phyloP scores from a whole-genome alignment of 495 filamentous ascomycete genomes.

The Pseudevernia furfuracea region DNA sequence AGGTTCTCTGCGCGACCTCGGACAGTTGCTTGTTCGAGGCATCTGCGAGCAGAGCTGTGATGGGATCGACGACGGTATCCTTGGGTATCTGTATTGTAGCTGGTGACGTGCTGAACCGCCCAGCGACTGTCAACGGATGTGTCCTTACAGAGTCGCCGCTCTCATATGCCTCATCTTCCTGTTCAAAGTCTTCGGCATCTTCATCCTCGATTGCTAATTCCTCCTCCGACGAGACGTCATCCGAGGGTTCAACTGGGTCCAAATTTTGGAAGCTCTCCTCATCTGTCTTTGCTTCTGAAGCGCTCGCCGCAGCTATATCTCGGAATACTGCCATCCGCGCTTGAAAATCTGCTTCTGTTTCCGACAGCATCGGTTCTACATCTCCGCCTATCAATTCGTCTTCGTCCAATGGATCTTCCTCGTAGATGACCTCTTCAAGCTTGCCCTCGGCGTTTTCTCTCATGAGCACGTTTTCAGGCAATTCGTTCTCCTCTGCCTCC shows the following conservation, averaged over 20 bases:
- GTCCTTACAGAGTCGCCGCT: constrained; percentile 37
- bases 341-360: constrained; percentile 14
- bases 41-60: constrained; percentile 55
- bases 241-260: not conserved
- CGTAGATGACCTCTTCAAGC: constrained; percentile 48
- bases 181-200: constrained; percentile 41
- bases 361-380: constrained; percentile 15
- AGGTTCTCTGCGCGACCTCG: constrained; percentile 56
- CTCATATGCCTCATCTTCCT: constrained; percentile 25
- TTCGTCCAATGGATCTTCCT: constrained; percentile 29
- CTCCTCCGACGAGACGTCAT: not conserved
- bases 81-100: constrained; percentile 64
- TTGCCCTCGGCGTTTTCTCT: constrained; percentile 53
- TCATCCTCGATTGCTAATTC: constrained; percentile 42
- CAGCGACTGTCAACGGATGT: constrained; percentile 59
- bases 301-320: constrained; percentile 42
- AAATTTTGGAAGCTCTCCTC: not conserved
- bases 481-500: constrained; percentile 32
- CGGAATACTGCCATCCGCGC: constrained; percentile 37
- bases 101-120: constrained; percentile 59
- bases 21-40: constrained; percentile 64
- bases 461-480: constrained; percentile 38
- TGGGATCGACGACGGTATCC: constrained; percentile 56
- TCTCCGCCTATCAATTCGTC: constrained; percentile 24
- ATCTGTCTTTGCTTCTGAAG: constrained; percentile 17